phyloP scores from a whole-genome alignment of 2,329 filamentous ascomycete species.

The Cytospora schulzeri region DNA sequence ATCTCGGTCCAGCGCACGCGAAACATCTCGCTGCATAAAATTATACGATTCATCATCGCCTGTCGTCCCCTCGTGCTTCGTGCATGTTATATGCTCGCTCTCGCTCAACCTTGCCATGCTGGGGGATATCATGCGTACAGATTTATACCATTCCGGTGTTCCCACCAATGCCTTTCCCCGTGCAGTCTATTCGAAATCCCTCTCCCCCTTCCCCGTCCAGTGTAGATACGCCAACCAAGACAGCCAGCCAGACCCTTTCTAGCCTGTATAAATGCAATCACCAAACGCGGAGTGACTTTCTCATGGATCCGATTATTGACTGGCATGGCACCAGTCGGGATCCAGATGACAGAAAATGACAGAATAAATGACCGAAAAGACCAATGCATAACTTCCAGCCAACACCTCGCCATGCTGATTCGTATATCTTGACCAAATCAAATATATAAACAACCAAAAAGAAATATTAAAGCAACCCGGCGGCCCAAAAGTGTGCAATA shows the following conservation, averaged over 20 bases:
- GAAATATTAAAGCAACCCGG: slow-evolving; percentile 4
- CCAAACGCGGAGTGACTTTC: background rate
- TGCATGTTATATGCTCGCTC: background rate
- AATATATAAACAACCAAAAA: slow-evolving; percentile 19
- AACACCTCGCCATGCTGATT: slow-evolving; percentile 26
- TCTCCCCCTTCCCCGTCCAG: background rate
- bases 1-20: background rate
- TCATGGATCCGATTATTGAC: background rate
- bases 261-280: slow-evolving; percentile 15
- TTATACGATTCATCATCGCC: background rate
- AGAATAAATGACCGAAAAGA: background rate
- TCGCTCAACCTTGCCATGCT: background rate
- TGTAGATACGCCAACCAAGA: background rate
- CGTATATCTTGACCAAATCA: slow-evolving; percentile 2
- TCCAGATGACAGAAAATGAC: background rate
- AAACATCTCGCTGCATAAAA: background rate
- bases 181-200: background rate
- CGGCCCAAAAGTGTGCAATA: background rate
- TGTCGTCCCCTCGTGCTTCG: background rate
- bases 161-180: background rate
- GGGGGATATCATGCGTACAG: background rate
- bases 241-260: slow-evolving; percentile 5
- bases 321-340: slow-evolving; percentile 10
- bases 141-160: background rate
- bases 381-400: slow-evolving; percentile 18